Evolutionary conservation across 2,329 filamentous ascomycete species (phyloP).

Genomic region (Fusarium poae): DNA sequence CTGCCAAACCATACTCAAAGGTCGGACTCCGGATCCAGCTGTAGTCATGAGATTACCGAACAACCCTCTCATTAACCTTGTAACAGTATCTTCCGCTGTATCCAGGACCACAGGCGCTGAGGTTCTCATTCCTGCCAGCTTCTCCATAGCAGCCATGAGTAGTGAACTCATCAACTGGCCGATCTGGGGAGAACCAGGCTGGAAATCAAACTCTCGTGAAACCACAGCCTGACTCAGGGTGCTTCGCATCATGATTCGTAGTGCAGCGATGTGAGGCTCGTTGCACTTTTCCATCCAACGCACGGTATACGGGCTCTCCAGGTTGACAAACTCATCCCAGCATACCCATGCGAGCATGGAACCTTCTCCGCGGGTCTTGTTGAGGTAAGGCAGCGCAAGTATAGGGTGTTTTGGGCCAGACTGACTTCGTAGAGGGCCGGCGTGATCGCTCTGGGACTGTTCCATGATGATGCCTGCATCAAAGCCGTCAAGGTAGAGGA

Average conservation of each 20-base stretch:
- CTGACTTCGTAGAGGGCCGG: slow-evolving; percentile 11
- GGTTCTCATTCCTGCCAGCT: slow-evolving; percentile 13
- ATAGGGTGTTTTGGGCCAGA: slow-evolving; percentile 3
- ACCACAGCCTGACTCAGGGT: slow-evolving; percentile 9
- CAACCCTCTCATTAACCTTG: slow-evolving; percentile 14
- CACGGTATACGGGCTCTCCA: slow-evolving; percentile 9
- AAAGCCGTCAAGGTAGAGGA: slow-evolving; percentile 18
- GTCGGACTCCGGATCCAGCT: slow-evolving; percentile 3
- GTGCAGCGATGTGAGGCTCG: slow-evolving; percentile 8
- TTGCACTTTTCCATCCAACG: slow-evolving; percentile 37
- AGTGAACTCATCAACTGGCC: slow-evolving; percentile 23
- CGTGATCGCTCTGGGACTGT: slow-evolving; percentile 20
- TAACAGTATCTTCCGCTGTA: slow-evolving; percentile 14
- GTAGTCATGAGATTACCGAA: slow-evolving; percentile 28
- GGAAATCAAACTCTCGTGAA: neutral
- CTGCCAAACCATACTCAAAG: slow-evolving; percentile 34
- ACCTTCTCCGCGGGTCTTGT: slow-evolving; percentile 1
- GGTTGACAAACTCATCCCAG: slow-evolving; percentile 29
- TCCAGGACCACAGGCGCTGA: slow-evolving; percentile 13
- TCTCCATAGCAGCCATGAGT: slow-evolving; percentile 26
- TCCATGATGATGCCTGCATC: slow-evolving; percentile 27
- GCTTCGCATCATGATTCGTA: slow-evolving; percentile 25
- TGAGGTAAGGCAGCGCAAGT: slow-evolving; percentile 21
- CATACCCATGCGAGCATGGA: slow-evolving; percentile 31
- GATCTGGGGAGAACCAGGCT: neutral